Evolutionary conservation across 2,329 filamentous ascomycete species (phyloP).

Genomic region (Ramularia endophylla): DNA sequence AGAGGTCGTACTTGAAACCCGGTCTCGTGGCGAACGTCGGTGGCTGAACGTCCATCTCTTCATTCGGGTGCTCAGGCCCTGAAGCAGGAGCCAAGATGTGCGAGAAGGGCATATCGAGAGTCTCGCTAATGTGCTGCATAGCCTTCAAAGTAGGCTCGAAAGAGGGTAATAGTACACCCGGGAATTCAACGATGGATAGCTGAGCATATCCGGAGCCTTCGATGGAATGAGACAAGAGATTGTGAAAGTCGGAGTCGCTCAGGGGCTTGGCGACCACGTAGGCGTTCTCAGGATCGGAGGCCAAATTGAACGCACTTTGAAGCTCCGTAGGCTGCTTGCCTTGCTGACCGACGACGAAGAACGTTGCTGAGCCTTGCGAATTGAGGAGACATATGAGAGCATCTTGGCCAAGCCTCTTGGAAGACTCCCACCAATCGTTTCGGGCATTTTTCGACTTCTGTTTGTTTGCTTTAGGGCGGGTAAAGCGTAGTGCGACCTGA

Average conservation of each 20-base stretch:
- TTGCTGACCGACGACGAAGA: constrained; percentile 19
- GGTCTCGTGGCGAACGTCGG: constrained; percentile 47
- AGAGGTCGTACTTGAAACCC: constrained; percentile 46
- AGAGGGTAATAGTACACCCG: constrained; percentile 52
- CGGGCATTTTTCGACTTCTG: constrained; percentile 28
- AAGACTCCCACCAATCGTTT: constrained; percentile 47
- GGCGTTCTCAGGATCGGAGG: constrained; percentile 5
- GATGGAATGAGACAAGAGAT: background rate
- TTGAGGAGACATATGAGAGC: constrained; percentile 47
- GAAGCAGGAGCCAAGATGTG: constrained; percentile 25
- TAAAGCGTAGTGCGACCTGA: constrained; percentile 41
- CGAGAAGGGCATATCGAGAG: constrained; percentile 26
- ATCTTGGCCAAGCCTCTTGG: constrained; percentile 45
- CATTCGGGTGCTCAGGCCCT: constrained; percentile 5
- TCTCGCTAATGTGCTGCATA: constrained; percentile 47
- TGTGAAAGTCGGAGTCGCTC: constrained; percentile 4
- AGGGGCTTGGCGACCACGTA: constrained; percentile 12
- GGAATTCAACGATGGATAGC: constrained; percentile 47
- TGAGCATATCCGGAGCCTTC: background rate
- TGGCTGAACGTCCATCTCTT: constrained; percentile 32
- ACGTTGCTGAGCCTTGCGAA: constrained; percentile 24
- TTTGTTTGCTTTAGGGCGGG: constrained; percentile 36
- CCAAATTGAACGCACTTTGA: constrained; percentile 4
- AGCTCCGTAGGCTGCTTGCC: background rate
- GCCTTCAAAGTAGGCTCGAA: constrained; percentile 53